Evolutionary conservation across 257 asterid genomes (phyloP).

Genomic region (Solanum chmielewskii): DNA sequence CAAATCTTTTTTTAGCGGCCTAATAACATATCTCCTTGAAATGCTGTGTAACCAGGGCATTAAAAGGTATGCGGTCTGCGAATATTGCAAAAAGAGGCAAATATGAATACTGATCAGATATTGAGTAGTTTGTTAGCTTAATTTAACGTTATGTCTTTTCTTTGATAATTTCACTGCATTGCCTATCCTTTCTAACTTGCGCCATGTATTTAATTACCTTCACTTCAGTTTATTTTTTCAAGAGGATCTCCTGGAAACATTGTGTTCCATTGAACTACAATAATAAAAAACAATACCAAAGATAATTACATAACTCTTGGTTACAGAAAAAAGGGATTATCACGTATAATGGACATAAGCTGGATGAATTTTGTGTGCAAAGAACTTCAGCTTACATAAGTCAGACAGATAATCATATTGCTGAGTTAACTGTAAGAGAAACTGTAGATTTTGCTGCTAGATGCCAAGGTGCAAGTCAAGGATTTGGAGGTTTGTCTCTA

Average conservation of each 20-base stretch:
- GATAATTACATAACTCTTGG: slow-evolving; percentile 1
- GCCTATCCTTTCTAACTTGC: not conserved
- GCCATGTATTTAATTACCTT: not conserved
- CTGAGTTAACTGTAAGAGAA: slow-evolving; percentile 87
- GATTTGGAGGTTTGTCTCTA: slow-evolving; percentile 44
- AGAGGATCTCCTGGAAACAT: not conserved
- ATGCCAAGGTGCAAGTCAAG: slow-evolving; percentile 80
- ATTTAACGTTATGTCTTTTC: not conserved
- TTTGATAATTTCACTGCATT: not conserved
- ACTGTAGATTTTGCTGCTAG: slow-evolving; percentile 86
- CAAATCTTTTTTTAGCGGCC: not conserved
- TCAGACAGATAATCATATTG: slow-evolving; percentile 85
- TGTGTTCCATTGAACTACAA: not conserved
- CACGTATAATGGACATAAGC: slow-evolving; percentile 62
- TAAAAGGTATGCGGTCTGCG: not conserved
- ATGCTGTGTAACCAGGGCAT: not conserved
- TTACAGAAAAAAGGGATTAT: slow-evolving; percentile 59
- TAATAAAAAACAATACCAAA: not conserved
- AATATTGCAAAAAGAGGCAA: not conserved
- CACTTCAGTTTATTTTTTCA: not conserved
- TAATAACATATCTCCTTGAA: not conserved
- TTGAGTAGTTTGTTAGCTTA: not conserved
- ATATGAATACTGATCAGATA: not conserved
- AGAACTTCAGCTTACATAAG: slow-evolving; percentile 76
- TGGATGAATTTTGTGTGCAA: slow-evolving; percentile 57